phyloP scores from a whole-genome alignment of 805 yeast species.

The Candida ipomoeae region DNA sequence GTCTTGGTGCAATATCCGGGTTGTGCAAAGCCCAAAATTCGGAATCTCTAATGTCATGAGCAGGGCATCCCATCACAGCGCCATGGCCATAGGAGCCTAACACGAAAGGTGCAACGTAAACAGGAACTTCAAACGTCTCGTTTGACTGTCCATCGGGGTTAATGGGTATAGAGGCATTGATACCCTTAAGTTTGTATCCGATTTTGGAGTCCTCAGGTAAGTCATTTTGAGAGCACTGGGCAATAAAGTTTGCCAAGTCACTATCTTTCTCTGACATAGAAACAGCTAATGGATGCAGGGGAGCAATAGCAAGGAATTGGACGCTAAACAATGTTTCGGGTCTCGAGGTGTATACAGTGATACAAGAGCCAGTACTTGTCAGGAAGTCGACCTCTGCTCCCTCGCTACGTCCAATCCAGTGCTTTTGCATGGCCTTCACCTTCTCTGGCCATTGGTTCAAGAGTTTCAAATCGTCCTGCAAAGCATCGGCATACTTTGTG shows the following conservation, averaged over 20 bases:
- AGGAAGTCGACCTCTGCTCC: constrained; percentile 71
- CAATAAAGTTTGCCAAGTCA: constrained; percentile 46
- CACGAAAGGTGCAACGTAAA: constrained; percentile 90
- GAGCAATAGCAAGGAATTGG: constrained; percentile 75
- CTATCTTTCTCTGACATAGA: constrained; percentile 35
- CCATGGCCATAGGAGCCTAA: constrained; percentile 80
- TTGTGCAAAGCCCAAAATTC: constrained; percentile 72
- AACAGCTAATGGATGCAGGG: constrained; percentile 60
- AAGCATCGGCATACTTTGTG: constrained; percentile 69
- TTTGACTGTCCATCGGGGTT: constrained; percentile 22
- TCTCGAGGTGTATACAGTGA: constrained; percentile 77
- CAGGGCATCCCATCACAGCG: constrained; percentile 98
- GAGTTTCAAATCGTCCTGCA: constrained; percentile 58
- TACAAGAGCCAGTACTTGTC: constrained; percentile 16
- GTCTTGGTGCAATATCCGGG: constrained; percentile 39
- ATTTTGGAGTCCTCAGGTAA: constrained; percentile 31
- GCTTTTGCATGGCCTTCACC: constrained; percentile 83
- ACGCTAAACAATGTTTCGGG: constrained; percentile 84
- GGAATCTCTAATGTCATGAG: constrained; percentile 80
- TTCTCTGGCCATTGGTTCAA: constrained; percentile 81
- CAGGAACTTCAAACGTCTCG: constrained; percentile 47
- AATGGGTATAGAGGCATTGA: constrained; percentile 60
- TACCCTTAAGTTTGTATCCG: constrained; percentile 50
- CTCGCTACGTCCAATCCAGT: constrained; percentile 89
- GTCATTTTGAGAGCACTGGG: constrained; percentile 43